Base-by-base conservation (phyloP, 139 green algal genomes). In the Chlorella sorokiniana region DNA sequence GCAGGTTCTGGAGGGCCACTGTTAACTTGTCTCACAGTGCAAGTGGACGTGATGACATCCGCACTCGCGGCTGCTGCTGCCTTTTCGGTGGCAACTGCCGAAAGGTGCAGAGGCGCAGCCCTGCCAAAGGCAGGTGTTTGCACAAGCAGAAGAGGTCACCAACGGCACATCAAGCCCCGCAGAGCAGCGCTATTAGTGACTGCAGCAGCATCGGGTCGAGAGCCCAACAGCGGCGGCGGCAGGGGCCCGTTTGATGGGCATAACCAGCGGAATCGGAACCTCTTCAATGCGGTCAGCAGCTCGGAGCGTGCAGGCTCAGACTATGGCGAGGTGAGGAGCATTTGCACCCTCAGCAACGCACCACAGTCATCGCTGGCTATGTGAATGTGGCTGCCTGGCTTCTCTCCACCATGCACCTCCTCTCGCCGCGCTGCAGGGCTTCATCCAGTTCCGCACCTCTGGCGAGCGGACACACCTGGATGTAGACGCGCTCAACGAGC, bases 401-500 rank as follows among this genome's bases (percentile, higher is more conserved):
- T 45, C n/a, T 1, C 7, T 48, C 6, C 10, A 14, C 48, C 23
- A 31, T 62, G 31, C 70, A 4, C 20, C 27, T 64, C 29, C 41
- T 27, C 14, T 41, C 38, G 33, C 23, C 45, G 4, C 51, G 4
- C n/a, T 33, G 78, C 78, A 93, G 86, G 89, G 91, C 10, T 94
- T 94, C 67, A 64, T 91, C 1, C 74, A 91, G 48, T 90, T 86
- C 48, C 78, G 85, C 31, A 23, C 81, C 29, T 81, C 71, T 27
- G 79, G 74, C 16, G 83, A 88, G 41, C 77, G 63, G 5, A 80
- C 67, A 33, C 84, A 84, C 6, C 76, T 96, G 44, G 93, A 95
- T 61, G 93, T 96, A 1, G 91, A 96, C 61, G 86, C 85, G 0
- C 83, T 97, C 14, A 98, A 98, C 61, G 93, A 98, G 74, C 73